Evolutionary conservation across 352 stramenopile genomes (phyloP), one percentile per base, ranked within the genome.

Genomic region (Pythium rhizo-oryzae): DNA sequence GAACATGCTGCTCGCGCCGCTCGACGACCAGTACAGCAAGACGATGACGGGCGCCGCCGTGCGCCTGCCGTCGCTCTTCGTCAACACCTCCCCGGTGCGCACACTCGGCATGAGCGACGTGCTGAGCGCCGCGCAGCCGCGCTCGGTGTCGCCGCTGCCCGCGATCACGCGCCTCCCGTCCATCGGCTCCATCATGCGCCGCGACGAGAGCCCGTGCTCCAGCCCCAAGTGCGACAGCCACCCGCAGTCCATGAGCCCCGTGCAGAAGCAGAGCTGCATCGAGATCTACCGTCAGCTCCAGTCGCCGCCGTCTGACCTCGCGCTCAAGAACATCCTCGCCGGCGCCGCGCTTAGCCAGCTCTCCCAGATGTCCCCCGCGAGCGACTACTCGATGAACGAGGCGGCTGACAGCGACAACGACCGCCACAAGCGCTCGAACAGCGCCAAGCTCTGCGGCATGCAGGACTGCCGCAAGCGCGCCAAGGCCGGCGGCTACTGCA

Each of bases 401-500:
- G 39, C 43, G 4, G 44, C 43, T 2, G 50, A 80, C 76, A 69
- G 47, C 52, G 62, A 69, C 50, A 35, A 39, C 15, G 81, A 85
- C 43, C 84, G 77, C 47, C 44, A 66, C 61, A 87, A 87, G 49
- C 82, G 81, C 37, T 75, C 71, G 2, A 89, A 72, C 70, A 85
- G 75, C 49, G 83, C 85, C 62, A 94, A 94, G 69, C 72, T 93
- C n/a, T 94, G 87, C 62, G 85, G 81, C 19, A 84, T 92, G 70
- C 59, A 75, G 16, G 76, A 86, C 7, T 95, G 87, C 73, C 81
- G 78, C 51, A 95, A 95, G 61, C 85, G 85, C 65, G 85, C 87
- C 41, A 95, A 95, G 70, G 83, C 82, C 19, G 85, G 87, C 43
- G 87, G 87, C 23, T 90, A 85, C 62, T 95, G 87, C 59, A 95